These are phyloP conservation scores for Puccinia hordei DNA, from an alignment of 1,284 basidiomycete genomes.

Conservation along the genomic window DNA sequence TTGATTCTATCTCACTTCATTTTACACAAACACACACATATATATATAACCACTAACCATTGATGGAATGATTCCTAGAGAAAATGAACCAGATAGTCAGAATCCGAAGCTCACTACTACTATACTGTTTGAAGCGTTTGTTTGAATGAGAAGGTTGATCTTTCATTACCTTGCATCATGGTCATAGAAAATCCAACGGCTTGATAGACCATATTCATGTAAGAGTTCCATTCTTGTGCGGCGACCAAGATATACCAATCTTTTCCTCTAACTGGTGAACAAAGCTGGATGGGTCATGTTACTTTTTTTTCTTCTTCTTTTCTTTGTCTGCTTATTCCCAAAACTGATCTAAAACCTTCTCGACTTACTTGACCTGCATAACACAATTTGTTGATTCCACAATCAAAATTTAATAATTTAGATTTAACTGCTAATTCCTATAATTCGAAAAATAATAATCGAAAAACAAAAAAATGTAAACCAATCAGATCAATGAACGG, in stretches of 20 bases:
- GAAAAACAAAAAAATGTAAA: neutral
- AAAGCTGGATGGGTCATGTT: conserved; percentile 13
- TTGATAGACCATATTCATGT: conserved; percentile 46
- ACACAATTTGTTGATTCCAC: conserved; percentile 21
- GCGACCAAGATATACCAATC: conserved; percentile 49
- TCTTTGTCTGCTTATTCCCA: no score
- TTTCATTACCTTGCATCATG: conserved; percentile 46
- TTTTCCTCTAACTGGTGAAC: conserved; percentile 43
- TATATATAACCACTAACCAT: conserved; percentile 26
- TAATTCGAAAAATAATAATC: neutral
- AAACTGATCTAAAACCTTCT: neutral
- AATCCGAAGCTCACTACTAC: neutral
- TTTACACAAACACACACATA: no score
- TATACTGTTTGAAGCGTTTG: neutral
- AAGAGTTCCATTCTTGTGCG: conserved; percentile 49
- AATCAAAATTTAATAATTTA: neutral
- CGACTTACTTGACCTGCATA: conserved; percentile 36
- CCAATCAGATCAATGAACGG: neutral
- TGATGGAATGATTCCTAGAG: conserved; percentile 41
- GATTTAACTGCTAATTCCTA: conserved; percentile 3
- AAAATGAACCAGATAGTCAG: neutral
- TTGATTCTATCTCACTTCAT: neutral
- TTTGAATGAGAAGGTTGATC: neutral
- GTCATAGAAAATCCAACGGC: conserved; percentile 48
- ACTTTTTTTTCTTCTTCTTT: neutral